phyloP scores from a whole-genome alignment of 352 stramenopile genomes.

The Globisporangium nunn region DNA sequence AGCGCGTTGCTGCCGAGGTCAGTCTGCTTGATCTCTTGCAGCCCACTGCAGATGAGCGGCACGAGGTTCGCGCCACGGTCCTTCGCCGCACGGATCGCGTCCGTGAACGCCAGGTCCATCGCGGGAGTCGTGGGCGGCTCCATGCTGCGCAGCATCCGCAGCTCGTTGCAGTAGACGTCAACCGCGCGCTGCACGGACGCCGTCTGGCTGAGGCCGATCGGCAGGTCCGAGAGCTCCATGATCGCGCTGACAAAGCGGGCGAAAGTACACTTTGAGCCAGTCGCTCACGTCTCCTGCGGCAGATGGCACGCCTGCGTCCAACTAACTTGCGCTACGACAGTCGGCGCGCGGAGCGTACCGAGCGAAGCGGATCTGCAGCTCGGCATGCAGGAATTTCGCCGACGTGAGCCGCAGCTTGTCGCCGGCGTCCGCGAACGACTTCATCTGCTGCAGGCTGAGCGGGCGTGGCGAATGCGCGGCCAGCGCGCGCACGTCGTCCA shows the following conservation, averaged over 20 bases:
- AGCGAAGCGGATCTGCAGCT: constrained; percentile 73
- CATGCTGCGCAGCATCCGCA: constrained; percentile 37
- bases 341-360: constrained; percentile 16
- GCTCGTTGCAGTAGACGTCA: constrained; percentile 49
- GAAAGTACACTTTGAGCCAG: neutral
- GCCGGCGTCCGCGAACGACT: constrained; percentile 54
- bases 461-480: constrained; percentile 47
- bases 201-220: constrained; percentile 56
- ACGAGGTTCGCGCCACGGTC: constrained; percentile 59
- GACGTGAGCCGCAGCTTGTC: constrained; percentile 57
- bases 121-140: constrained; percentile 37
- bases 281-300: neutral
- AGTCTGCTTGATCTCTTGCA: constrained; percentile 59
- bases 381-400: constrained; percentile 67
- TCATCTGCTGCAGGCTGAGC: constrained; percentile 78
- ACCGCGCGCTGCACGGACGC: constrained; percentile 54
- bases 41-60: constrained; percentile 67
- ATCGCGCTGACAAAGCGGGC: constrained; percentile 50
- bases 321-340: neutral
- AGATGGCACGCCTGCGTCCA: no score
- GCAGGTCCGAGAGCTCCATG: constrained; percentile 67
- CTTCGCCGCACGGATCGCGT: constrained; percentile 47
- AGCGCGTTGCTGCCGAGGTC: constrained; percentile 57
- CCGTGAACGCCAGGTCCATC: constrained; percentile 62
- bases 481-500: constrained; percentile 60